phyloP scores from a whole-genome alignment of 768 basidiomycete species.

The Naematelia aurantialba region DNA sequence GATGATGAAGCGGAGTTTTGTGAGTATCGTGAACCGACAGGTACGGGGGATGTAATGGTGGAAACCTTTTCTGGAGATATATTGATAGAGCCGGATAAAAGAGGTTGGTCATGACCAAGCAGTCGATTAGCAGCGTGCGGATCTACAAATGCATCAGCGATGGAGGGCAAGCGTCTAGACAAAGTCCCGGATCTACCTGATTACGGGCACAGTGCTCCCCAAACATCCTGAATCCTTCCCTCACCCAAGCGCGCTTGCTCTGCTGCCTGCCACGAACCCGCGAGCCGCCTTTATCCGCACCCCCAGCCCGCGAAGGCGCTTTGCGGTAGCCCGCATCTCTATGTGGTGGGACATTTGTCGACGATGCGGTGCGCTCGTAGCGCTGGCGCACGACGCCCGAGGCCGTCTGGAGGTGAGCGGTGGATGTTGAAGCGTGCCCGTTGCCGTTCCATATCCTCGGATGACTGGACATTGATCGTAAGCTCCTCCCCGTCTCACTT shows the following conservation, averaged over 20 bases:
- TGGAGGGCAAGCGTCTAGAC: neutral
- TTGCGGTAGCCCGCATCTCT: neutral
- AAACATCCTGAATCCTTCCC: constrained; percentile 41
- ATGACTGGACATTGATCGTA: neutral
- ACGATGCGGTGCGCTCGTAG: constrained; percentile 6
- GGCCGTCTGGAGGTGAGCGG: constrained; percentile 12
- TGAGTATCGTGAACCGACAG: constrained; percentile 25
- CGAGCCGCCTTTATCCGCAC: neutral
- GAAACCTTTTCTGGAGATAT: constrained; percentile 37
- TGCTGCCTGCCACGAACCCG: constrained; percentile 4
- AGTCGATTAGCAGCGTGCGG: constrained; percentile 47
- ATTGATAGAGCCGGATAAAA: constrained; percentile 49
- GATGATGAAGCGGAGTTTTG: constrained; percentile 14
- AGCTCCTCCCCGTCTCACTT: too few relatives aligned
- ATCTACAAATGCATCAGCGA: constrained; percentile 29
- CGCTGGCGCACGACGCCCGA: constrained; percentile 10
- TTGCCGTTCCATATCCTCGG: neutral
- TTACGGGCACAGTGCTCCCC: constrained; percentile 49
- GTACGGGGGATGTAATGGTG: constrained; percentile 29
- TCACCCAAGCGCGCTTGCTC: constrained; percentile 27
- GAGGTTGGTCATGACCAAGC: constrained; percentile 50
- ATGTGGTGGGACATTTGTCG: neutral
- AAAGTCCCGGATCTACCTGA: constrained; percentile 33
- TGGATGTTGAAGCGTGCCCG: constrained; percentile 17
- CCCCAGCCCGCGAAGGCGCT: neutral